A percentile compares a stretch with the other conserved stretches of the same genome.
These are phyloP conservation scores for Globisporangium echinulatum DNA, from an alignment of 352 stramenopile genomes.

Conservation along the genomic window DNA sequence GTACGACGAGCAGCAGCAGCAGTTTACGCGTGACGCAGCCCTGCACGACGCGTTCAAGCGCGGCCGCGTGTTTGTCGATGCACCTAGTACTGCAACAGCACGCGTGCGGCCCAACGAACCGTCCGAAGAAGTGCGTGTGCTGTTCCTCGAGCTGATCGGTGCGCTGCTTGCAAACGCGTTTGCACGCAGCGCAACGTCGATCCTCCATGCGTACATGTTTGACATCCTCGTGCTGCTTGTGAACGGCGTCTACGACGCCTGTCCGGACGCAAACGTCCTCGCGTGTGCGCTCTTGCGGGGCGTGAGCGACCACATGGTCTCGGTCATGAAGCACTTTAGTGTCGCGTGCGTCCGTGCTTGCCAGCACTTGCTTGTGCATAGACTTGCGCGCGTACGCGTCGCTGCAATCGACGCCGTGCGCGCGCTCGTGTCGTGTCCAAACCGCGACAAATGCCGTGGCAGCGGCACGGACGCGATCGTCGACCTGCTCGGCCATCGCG, in stretches of 20 bases:
- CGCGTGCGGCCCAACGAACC: slow-evolving; percentile 46
- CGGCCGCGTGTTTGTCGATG: slow-evolving; percentile 49
- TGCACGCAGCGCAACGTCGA: slow-evolving; percentile 41
- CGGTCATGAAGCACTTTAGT: slow-evolving; percentile 93
- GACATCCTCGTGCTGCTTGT: slow-evolving; percentile 66
- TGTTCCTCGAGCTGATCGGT: slow-evolving; percentile 46
- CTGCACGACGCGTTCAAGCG: slow-evolving; percentile 73
- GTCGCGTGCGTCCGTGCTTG: slow-evolving; percentile 80
- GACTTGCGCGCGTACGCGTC: slow-evolving; percentile 87
- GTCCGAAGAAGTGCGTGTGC: slow-evolving; percentile 72
- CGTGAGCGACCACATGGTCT: slow-evolving; percentile 71
- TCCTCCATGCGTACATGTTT: slow-evolving; percentile 79
- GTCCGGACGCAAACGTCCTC: slow-evolving; percentile 78
- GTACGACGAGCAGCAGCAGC: slow-evolving; percentile 72
- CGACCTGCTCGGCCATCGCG: slow-evolving; percentile 91
- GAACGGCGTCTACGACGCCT: slow-evolving; percentile 81
- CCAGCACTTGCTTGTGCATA: slow-evolving; percentile 83
- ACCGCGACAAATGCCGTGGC: slow-evolving; percentile 89
- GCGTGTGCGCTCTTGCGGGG: slow-evolving; percentile 42
- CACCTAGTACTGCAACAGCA: slow-evolving; percentile 21
- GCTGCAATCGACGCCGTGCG: slow-evolving; percentile 80
- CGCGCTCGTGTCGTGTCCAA: slow-evolving; percentile 75
- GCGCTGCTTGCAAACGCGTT: slow-evolving; percentile 54
- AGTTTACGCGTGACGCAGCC: slow-evolving; percentile 61
- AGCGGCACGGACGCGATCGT: slow-evolving; percentile 92